Conservation (phyloP, 352 stramenopile genomes). For the Globisporangium emineosum region DNA sequence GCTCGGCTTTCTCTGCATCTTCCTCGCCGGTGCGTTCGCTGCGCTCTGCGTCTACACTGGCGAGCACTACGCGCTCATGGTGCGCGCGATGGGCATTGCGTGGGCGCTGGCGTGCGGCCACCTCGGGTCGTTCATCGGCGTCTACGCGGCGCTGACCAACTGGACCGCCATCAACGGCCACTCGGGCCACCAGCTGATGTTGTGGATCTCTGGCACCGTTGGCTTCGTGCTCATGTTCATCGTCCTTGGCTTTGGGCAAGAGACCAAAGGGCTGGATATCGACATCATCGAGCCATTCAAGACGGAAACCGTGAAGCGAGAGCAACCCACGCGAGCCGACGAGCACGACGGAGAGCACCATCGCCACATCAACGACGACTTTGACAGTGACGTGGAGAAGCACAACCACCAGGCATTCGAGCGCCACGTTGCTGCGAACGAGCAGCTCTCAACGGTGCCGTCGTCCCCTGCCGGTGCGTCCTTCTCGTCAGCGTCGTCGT, state of each 20-base stretch:
- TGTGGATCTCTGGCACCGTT: constrained; percentile 10
- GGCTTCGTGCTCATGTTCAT: constrained; percentile 1
- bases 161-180: constrained; percentile 18
- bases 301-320: constrained; percentile 4
- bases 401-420: constrained; percentile 1
- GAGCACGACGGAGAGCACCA: neutral
- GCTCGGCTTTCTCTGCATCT: constrained; percentile 22
- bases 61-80: constrained; percentile 46
- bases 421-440: neutral
- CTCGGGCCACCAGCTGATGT: constrained; percentile 13
- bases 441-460: constrained; percentile 28
- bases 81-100: constrained; percentile 38
- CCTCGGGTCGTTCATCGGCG: constrained; percentile 38
- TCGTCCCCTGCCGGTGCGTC: constrained; percentile 16
- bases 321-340: neutral
- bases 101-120: constrained; percentile 33
- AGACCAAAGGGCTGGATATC: constrained; percentile 17
- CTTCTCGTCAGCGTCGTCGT: constrained; percentile 19
- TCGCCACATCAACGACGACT: constrained; percentile 20
- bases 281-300: constrained; percentile 20
- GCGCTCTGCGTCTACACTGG: constrained; percentile 36
- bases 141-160: constrained; percentile 28
- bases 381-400: constrained; percentile 18
- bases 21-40: constrained; percentile 26
- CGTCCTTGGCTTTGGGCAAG: constrained; percentile 8